phyloP scores from a whole-genome alignment of 2,329 filamentous ascomycete species.

The Didymella pinodella region DNA sequence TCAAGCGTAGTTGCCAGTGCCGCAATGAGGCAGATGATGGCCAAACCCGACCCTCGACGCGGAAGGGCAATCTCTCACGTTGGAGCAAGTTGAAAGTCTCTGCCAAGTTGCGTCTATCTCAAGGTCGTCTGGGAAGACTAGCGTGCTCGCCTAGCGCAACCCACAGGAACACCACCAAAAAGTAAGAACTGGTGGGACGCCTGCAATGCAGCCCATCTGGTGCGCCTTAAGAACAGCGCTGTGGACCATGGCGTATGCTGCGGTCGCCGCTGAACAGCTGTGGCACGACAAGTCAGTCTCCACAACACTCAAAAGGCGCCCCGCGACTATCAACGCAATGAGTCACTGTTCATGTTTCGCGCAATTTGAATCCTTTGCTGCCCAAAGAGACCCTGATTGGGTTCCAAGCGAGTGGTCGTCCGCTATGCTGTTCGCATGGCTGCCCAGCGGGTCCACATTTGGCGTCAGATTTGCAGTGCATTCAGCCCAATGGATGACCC shows the following conservation, averaged over 20 bases:
- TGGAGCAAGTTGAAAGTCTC: not conserved
- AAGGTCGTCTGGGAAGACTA: conserved; percentile 15
- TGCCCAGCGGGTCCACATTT: conserved; percentile 40
- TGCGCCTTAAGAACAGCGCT: not conserved
- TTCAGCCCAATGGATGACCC: conserved; percentile 33
- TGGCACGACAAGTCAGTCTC: conserved; percentile 11
- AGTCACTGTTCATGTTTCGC: conserved; percentile 31
- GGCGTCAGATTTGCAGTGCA: conserved; percentile 28
- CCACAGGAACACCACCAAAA: conserved; percentile 17
- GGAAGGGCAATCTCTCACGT: not conserved
- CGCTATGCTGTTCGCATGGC: conserved; percentile 34
- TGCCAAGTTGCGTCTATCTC: not conserved
- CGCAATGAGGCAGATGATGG: not conserved
- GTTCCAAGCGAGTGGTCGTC: conserved; percentile 29
- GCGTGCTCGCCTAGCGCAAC: conserved; percentile 26
- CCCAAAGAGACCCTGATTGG: conserved; percentile 37
- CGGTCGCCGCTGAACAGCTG: conserved; percentile 13
- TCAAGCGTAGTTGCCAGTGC: not conserved
- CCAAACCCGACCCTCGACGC: not conserved
- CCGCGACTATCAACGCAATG: conserved; percentile 25
- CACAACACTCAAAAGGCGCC: conserved; percentile 14
- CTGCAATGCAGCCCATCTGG: not conserved
- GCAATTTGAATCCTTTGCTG: conserved; percentile 29
- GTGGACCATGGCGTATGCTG: not conserved
- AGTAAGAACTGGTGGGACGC: conserved; percentile 35